phyloP scores from a whole-genome alignment of 208 protist genomes.

The Leishmania martiniquensis region DNA sequence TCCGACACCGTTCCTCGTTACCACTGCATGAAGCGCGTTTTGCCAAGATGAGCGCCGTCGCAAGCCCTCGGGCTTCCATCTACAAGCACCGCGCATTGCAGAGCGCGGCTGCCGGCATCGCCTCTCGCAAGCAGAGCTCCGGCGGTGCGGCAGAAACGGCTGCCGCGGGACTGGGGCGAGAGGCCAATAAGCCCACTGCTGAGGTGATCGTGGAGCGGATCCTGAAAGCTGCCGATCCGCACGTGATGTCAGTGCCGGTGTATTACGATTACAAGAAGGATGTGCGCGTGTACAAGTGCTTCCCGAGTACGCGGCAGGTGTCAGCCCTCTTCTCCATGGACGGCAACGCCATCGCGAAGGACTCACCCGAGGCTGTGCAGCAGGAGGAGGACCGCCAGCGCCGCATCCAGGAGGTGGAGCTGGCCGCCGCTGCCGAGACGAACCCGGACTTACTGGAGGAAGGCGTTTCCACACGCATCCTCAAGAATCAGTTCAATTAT shows the following conservation, averaged over 20 bases:
- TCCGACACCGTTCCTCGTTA: neutral
- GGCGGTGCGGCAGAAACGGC: conserved; percentile 11
- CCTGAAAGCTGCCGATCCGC: conserved; percentile 93
- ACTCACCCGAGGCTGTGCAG: conserved; percentile 87
- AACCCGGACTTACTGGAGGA: conserved; percentile 87
- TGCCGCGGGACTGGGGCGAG: conserved; percentile 11
- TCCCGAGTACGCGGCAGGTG: conserved; percentile 87
- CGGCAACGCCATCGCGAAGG: conserved; percentile 81
- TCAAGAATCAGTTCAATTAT: conserved; percentile 99
- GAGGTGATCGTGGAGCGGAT: conserved; percentile 92
- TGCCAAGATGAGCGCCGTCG: conserved; percentile 15
- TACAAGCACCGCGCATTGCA: conserved; percentile 16
- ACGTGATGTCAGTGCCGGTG: conserved; percentile 91
- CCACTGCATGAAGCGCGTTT: neutral
- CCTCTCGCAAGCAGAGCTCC: conserved; percentile 34
- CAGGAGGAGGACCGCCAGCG: conserved; percentile 86
- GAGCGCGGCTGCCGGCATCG: neutral
- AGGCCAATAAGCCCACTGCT: conserved; percentile 31
- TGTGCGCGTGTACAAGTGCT: conserved; percentile 88
- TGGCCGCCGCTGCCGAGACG: conserved; percentile 78
- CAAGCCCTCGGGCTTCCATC: conserved; percentile 16
- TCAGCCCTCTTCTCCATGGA: conserved; percentile 87
- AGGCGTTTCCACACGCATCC: conserved; percentile 84
- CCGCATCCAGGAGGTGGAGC: conserved; percentile 69
- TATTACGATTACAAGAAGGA: conserved; percentile 95